A percentile compares a stretch with the other conserved stretches of the same genome.
Conservation (phyloP, 495 filamentous ascomycete species). For the Filosporella fistucella region DNA sequence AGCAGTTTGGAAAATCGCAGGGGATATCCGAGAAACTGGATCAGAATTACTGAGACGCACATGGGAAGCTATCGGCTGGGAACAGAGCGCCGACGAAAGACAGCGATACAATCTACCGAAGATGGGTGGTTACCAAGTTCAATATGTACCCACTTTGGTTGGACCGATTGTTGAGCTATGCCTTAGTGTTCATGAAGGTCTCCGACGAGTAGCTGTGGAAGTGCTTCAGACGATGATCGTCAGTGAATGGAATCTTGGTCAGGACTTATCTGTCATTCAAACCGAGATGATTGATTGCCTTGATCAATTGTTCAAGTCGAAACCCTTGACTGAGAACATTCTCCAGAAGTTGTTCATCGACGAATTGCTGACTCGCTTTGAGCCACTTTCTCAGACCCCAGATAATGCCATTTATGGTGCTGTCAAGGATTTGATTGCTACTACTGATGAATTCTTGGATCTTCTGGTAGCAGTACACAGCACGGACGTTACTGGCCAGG, state of each 20-base stretch:
- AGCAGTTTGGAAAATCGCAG: slow-evolving; percentile 98
- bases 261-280: slow-evolving; percentile 87
- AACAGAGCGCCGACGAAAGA: slow-evolving; percentile 71
- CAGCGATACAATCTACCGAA: slow-evolving; percentile 71
- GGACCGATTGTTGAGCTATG: slow-evolving; percentile 91
- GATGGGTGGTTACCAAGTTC: slow-evolving; percentile 95
- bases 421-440: slow-evolving; percentile 71
- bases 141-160: slow-evolving; percentile 91
- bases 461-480: slow-evolving; percentile 90
- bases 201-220: slow-evolving; percentile 85
- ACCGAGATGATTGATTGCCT: slow-evolving; percentile 96
- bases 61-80: slow-evolving; percentile 98
- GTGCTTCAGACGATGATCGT: slow-evolving; percentile 97
- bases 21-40: slow-evolving; percentile 89
- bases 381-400: slow-evolving; percentile 55
- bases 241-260: slow-evolving; percentile 95
- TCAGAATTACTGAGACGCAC: slow-evolving; percentile 76
- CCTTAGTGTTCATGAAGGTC: slow-evolving; percentile 88
- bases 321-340: slow-evolving; percentile 80
- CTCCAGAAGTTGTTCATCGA: slow-evolving; percentile 88
- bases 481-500: slow-evolving; percentile 68
- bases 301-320: slow-evolving; percentile 85
- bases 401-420: slow-evolving; percentile 75
- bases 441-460: slow-evolving; percentile 86
- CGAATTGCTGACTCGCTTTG: slow-evolving; percentile 80